Conservation (phyloP, 176 grass and related monocot species). For the Triticum monococcum region DNA sequence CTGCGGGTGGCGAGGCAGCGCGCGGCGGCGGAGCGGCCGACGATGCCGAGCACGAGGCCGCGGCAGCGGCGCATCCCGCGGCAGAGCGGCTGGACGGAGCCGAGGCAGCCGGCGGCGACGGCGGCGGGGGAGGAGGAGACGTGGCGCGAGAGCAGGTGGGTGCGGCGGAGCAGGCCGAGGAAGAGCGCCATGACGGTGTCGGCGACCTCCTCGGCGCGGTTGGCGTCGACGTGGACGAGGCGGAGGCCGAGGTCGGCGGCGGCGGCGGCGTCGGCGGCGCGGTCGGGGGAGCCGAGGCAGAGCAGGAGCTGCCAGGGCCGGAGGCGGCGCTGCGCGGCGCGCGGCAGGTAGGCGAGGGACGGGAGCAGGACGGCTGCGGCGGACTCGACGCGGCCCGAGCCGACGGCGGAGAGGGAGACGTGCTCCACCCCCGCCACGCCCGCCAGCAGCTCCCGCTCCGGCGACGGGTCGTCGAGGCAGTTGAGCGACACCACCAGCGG, state of each 20-base stretch:
- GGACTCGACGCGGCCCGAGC: constrained; percentile 62
- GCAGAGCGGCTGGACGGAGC: constrained; percentile 77
- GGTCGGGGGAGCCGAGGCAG: constrained; percentile 87
- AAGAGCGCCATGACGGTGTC: constrained; percentile 97
- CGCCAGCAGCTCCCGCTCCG: constrained; percentile 68
- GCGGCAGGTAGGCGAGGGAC: constrained; percentile 75
- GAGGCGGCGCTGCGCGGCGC: constrained; percentile 80
- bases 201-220: constrained; percentile 87
- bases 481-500: constrained; percentile 71
- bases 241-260: constrained; percentile 84
- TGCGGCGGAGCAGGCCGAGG: constrained; percentile 75
- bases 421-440: constrained; percentile 73
- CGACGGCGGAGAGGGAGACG: constrained; percentile 62
- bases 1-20: constrained; percentile 87
- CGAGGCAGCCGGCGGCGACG: constrained; percentile 60
- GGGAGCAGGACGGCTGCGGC: constrained; percentile 70
- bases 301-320: constrained; percentile 95
- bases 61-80: constrained; percentile 89
- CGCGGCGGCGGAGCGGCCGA: constrained; percentile 73
- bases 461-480: constrained; percentile 76
- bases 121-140: constrained; percentile 64
- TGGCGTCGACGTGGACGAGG: constrained; percentile 78
- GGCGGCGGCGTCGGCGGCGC: constrained; percentile 64
- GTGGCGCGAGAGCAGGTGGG: constrained; percentile 75
- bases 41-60: constrained; percentile 87